phyloP scores from a whole-genome alignment of 495 filamentous ascomycete genomes.

The Aspergillus incahuasiensis region DNA sequence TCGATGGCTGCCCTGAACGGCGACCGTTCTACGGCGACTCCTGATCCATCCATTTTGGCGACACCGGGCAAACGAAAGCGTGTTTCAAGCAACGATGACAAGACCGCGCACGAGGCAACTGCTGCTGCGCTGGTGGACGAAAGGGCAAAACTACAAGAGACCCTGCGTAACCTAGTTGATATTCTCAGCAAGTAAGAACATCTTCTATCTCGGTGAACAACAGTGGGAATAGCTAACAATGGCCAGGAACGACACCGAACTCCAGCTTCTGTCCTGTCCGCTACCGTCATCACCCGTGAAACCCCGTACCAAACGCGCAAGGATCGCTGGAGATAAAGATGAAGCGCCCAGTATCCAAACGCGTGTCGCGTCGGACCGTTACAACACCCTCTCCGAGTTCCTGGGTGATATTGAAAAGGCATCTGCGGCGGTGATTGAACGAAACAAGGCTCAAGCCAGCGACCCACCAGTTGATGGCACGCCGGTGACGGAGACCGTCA shows the following conservation, averaged over 20 bases:
- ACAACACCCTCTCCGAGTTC: constrained; percentile 45
- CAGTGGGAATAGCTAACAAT: constrained; percentile 18
- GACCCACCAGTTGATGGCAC: constrained; percentile 28
- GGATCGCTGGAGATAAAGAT: constrained; percentile 39
- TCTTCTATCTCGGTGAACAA: neutral
- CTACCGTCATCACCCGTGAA: constrained; percentile 39
- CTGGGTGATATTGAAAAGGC: constrained; percentile 48
- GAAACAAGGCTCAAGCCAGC: constrained; percentile 35
- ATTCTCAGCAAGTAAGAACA: constrained; percentile 33
- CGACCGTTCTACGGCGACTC: constrained; percentile 28
- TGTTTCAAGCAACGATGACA: constrained; percentile 37
- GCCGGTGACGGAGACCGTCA: constrained; percentile 37
- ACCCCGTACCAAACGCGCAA: constrained; percentile 46
- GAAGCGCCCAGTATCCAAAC: constrained; percentile 34
- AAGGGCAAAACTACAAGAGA: constrained; percentile 36
- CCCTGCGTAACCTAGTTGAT: constrained; percentile 36
- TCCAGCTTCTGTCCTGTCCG: constrained; percentile 40
- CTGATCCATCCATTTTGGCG: constrained; percentile 31
- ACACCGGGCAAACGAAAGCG: constrained; percentile 47
- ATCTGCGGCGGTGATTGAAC: constrained; percentile 41
- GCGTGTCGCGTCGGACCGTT: constrained; percentile 38
- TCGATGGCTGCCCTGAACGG: constrained; percentile 37
- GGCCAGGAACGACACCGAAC: constrained; percentile 38
- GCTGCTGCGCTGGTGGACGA: constrained; percentile 26
- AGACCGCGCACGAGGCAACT: constrained; percentile 24